Base-by-base conservation (phyloP, 805 yeast genomes). In the Suhomyces sp. region DNA sequence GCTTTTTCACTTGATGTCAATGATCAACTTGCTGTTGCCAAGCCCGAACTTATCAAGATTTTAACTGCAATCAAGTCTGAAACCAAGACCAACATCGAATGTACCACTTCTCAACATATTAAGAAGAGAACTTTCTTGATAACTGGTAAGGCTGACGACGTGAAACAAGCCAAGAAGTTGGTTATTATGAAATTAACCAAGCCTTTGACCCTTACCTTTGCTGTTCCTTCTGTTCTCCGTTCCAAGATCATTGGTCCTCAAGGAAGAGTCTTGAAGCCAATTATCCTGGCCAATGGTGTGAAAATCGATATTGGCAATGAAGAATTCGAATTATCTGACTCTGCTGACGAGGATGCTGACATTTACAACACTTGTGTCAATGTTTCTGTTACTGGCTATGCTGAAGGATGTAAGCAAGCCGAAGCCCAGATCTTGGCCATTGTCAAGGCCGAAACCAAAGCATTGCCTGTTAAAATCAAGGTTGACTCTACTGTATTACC, bases 181-280 rank as follows among this genome's bases (percentile, higher is more conserved):
- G 78, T 93, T 52, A 79, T 88, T 54, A 85, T 83, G 63, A 86
- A 82, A 59, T 78, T 93, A 65, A 85, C 96, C 37, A 86, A 85
- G 66, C 96, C 96, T 50, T 82, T 86, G 51, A 72, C 71, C 5
- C 71, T 82, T 46, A 69, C 75, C 27, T 81, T 92, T 64, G 66
- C 77, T 27, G 81, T 92, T 49, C 97, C 98, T 29, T 81, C 92
- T 12, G 82, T 81, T 58, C 78, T 89, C 53, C 82, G 94, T 69
- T 80, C 96, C 6, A 80, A 82, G 47, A 82, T 92, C 53, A 92
- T 92, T 70, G 98, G 98, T 53, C 79, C 92, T 43, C 88, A 86
- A 66, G 98, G 98, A 66, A 81, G 79, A 60, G 86, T 78, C 54
- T 81, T 92, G 69, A 88, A 84, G 67, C 92, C 94, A 53, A 88